Base-by-base conservation (phyloP, 2,329 filamentous ascomycete species). In the Apiospora malaysiana region DNA sequence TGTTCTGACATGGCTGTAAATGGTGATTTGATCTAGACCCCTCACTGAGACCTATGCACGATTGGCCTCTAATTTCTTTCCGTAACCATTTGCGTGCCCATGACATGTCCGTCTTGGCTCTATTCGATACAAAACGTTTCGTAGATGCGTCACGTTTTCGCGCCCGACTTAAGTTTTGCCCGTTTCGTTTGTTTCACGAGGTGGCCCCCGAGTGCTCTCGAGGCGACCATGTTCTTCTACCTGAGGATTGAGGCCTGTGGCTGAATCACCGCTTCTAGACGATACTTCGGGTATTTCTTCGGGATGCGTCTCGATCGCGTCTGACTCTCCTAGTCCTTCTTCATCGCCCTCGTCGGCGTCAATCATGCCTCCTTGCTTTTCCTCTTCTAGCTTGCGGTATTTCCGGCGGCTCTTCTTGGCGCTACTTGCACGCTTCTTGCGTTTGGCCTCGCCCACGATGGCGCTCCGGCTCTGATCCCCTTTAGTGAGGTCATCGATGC, bases 351-450 rank as follows among this genome's bases (percentile, higher is more conserved):
- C 77, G n/a, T 73, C 77, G 56, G 40, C 49, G 32, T 66, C 25
- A 12, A 56, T 25, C 4, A 27, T 59, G 8, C 37, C 59, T 45
- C 69, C 77, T 2, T 74, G 78, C 75, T 85, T 86, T 66, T 83
- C 85, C 72, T 87, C 87, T 4, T 85, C 87, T 1, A 93, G 80
- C 77, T 86, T 86, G 72, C 86, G 86, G 78, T 95, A 95, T 81
- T 97, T 97, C 76, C 94, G 87, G 77, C 91, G 88, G 70, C 89
- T 90, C 87, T 98, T 98, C 83, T 98, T 97, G 6, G 85, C 87
- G 27, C 89, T 89, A 79, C 94, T 96, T 42, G 90, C 92, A 77
- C 93, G 91, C 82, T 89, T 93, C 83, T 88, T 92, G 73, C 86
- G 86, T 79, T 89, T 91, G 56, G 87, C 82, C 68, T 88, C 88